A percentile compares a stretch with the other conserved stretches of the same genome.
phyloP scores from a whole-genome alignment of 371 early-diverging fungal species.

The Mortierella sp. region DNA sequence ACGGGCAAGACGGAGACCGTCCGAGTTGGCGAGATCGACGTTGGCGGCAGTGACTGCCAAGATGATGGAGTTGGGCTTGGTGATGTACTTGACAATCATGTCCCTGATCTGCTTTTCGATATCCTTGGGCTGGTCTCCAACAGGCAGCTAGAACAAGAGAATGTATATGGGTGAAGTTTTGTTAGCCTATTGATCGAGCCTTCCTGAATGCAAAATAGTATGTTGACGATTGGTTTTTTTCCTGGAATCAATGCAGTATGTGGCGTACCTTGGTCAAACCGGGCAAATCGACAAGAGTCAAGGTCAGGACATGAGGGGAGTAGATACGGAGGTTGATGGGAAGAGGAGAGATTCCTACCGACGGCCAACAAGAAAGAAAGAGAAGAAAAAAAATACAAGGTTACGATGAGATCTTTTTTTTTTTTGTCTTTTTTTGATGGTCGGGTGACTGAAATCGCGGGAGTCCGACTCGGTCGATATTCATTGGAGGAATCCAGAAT shows the following conservation, averaged over 20 bases:
- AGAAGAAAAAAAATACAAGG: not conserved
- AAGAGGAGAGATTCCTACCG: conserved; percentile 84
- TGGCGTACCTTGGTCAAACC: conserved; percentile 92
- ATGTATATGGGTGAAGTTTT: not conserved
- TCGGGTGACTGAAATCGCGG: not conserved
- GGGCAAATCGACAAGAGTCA: conserved; percentile 99
- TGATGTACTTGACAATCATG: conserved; percentile 96
- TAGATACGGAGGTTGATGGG: conserved; percentile 97
- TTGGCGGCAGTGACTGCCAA: conserved; percentile 98
- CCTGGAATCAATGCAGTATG: no score
- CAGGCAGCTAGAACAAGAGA: conserved; percentile 80
- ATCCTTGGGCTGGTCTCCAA: conserved; percentile 98
- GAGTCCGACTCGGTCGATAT: not conserved
- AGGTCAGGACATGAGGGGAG: conserved; percentile 96
- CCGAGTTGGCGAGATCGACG: conserved; percentile 99
- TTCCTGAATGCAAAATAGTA: not conserved
- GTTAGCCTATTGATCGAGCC: not conserved
- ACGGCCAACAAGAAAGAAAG: not conserved
- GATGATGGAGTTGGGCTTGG: conserved; percentile 96
- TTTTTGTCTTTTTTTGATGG: not conserved
- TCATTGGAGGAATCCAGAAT: not conserved
- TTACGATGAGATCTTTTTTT: conserved; percentile 10
- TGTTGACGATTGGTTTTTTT: not conserved
- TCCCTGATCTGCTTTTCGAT: conserved; percentile 98
- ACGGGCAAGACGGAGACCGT: conserved; percentile 96